phyloP scores from a whole-genome alignment of 2,329 filamentous ascomycete species.

The Clarireedia homoeocarpa region DNA sequence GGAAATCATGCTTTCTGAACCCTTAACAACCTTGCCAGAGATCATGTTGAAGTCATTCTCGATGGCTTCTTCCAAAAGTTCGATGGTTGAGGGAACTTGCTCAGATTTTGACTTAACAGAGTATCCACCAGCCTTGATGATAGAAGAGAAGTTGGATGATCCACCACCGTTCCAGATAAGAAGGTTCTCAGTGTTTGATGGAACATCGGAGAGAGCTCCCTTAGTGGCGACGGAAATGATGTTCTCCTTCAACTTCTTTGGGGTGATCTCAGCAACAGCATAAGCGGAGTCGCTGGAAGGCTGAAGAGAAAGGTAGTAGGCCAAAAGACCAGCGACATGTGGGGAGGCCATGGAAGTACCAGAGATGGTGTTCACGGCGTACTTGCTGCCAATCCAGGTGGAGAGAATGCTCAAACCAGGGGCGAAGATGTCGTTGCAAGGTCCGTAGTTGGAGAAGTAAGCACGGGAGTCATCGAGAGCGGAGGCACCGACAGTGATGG shows the following conservation, averaged over 20 bases:
- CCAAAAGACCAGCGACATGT: constrained; percentile 90
- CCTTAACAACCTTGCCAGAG: constrained; percentile 49
- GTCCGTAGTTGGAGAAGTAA: constrained; percentile 99
- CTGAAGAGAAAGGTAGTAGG: constrained; percentile 97
- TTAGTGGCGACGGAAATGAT: constrained; percentile 77
- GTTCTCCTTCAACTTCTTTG: constrained; percentile 87
- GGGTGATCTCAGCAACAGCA: constrained; percentile 80
- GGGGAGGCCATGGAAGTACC: constrained; percentile 99
- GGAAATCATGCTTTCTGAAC: constrained; percentile 42
- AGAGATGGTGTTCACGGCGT: constrained; percentile 97
- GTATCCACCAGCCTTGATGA: constrained; percentile 68
- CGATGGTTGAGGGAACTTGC: constrained; percentile 44
- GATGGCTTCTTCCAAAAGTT: constrained; percentile 53
- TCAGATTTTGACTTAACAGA: constrained; percentile 42
- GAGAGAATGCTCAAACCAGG: constrained; percentile 95
- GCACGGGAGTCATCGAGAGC: constrained; percentile 91
- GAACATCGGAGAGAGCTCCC: constrained; percentile 72
- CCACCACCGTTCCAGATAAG: constrained; percentile 99
- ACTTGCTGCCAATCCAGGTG: constrained; percentile 96
- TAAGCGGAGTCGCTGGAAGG: constrained; percentile 85
- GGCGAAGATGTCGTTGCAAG: constrained; percentile 99
- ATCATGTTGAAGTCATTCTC: constrained; percentile 49
- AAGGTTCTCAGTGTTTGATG: constrained; percentile 80
- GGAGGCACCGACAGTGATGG: constrained; percentile 92
- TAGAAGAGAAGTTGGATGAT: constrained; percentile 80